Evolutionary conservation across 305 asterid species (phyloP).

Genomic region (Solanum hybrid): DNA sequence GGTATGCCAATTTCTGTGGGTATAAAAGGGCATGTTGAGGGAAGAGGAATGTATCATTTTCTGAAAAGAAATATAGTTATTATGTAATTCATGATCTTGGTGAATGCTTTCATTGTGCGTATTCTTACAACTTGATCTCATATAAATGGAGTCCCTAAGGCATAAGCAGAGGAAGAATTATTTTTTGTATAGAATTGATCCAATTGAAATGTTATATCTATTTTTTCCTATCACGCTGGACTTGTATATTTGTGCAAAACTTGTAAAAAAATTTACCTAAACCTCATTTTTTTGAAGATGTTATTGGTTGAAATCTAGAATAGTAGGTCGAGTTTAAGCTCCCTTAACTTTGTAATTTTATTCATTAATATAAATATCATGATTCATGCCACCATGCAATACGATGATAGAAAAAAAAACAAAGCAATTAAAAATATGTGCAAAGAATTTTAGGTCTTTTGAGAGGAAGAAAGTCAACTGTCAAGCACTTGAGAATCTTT

Average conservation of each 20-base stretch:
- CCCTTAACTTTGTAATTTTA: not conserved
- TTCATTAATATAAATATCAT: not conserved
- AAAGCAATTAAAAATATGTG: not conserved
- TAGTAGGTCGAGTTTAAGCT: not conserved
- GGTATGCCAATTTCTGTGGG: not conserved
- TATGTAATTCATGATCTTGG: not conserved
- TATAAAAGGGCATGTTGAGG: not conserved
- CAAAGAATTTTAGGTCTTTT: not conserved
- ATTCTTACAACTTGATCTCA: not conserved
- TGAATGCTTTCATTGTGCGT: not conserved
- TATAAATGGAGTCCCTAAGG: not conserved
- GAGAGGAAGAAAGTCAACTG: not conserved
- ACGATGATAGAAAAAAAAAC: not conserved
- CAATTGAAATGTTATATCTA: not conserved
- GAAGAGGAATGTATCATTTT: not conserved
- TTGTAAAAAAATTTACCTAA: not conserved
- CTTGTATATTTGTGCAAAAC: not conserved
- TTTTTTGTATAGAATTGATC: not conserved
- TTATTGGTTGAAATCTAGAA: not conserved
- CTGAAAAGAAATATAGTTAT: not conserved
- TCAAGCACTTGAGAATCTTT: not conserved
- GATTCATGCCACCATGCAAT: not conserved
- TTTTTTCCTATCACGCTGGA: not conserved
- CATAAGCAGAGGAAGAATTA: not conserved
- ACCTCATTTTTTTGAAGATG: not conserved